phyloP scores from a whole-genome alignment of 2,329 filamentous ascomycete genomes.

The Botryotinia convoluta region DNA sequence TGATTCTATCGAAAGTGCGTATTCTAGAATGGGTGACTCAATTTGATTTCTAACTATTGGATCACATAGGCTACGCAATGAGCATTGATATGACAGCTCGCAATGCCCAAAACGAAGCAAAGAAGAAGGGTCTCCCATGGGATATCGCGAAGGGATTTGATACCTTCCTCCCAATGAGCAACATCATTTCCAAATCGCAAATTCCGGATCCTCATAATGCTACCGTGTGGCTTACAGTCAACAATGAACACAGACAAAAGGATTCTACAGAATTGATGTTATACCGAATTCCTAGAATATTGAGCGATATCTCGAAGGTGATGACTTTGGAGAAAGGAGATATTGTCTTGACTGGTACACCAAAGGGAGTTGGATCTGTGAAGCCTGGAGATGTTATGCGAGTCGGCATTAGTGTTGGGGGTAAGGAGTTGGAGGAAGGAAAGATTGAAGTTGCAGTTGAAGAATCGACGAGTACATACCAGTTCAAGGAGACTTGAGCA shows the following conservation, averaged over 20 bases:
- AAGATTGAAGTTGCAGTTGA: slow-evolving; percentile 79
- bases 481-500: slow-evolving; percentile 68
- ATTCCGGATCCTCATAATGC: slow-evolving; percentile 87
- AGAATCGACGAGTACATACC: slow-evolving; percentile 74
- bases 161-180: slow-evolving; percentile 87
- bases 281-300: slow-evolving; percentile 80
- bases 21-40: not conserved
- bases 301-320: slow-evolving; percentile 89
- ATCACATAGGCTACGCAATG: slow-evolving; percentile 69
- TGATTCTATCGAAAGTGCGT: slow-evolving; percentile 74
- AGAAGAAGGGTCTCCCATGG: slow-evolving; percentile 96
- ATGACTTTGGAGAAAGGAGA: slow-evolving; percentile 94
- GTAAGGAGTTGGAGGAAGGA: slow-evolving; percentile 81
- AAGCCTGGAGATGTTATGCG: slow-evolving; percentile 83
- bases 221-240: slow-evolving; percentile 82
- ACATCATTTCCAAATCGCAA: slow-evolving; percentile 73
- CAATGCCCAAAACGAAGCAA: slow-evolving; percentile 93
- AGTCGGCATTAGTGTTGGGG: slow-evolving; percentile 75
- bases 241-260: slow-evolving; percentile 72
- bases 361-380: slow-evolving; percentile 89
- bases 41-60: slow-evolving; percentile 20
- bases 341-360: slow-evolving; percentile 93
- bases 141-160: slow-evolving; percentile 96
- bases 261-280: slow-evolving; percentile 95
- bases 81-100: slow-evolving; percentile 97